A percentile compares a stretch with the other conserved stretches of the same genome.
phyloP scores from a whole-genome alignment of 495 filamentous ascomycete genomes.

The Talaromyces liani region DNA sequence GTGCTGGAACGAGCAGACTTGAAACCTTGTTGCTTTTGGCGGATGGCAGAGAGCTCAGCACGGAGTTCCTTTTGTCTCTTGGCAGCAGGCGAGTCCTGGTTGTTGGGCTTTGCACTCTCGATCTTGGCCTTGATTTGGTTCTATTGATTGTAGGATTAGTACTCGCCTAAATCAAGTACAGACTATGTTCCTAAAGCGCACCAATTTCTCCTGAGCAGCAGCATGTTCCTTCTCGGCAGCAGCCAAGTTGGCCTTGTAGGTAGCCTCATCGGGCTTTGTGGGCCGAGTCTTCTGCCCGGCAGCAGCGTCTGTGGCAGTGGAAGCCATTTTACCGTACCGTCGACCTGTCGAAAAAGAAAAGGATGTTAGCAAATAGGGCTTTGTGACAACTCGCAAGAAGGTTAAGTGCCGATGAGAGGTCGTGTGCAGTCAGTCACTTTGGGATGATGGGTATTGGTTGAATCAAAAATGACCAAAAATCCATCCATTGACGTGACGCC shows the following conservation, averaged over 20 bases:
- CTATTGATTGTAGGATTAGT: slow-evolving; percentile 36
- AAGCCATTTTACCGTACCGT: slow-evolving; percentile 6
- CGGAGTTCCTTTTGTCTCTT: slow-evolving; percentile 80
- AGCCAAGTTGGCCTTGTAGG: slow-evolving; percentile 56
- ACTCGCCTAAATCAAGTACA: neutral
- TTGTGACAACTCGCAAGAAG: neutral
- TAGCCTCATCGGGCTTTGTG: slow-evolving; percentile 48
- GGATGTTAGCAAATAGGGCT: neutral
- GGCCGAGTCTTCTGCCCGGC: slow-evolving; percentile 42
- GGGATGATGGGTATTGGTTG: neutral
- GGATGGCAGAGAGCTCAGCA: slow-evolving; percentile 61
- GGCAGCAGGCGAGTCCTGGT: slow-evolving; percentile 60
- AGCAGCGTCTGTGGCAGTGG: slow-evolving; percentile 8
- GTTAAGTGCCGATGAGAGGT: neutral
- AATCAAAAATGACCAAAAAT: neutral
- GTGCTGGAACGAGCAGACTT: slow-evolving; percentile 69
- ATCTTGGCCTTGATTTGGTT: slow-evolving; percentile 79
- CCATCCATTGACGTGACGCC: neutral
- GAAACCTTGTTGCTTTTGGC: slow-evolving; percentile 71
- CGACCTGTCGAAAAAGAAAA: neutral
- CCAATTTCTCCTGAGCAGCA: slow-evolving; percentile 64
- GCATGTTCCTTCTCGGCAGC: slow-evolving; percentile 78
- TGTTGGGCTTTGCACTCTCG: slow-evolving; percentile 67
- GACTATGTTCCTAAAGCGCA: slow-evolving; percentile 25
- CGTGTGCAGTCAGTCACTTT: neutral